These are phyloP conservation scores for Aspergillus kassunensis DNA, from an alignment of 495 filamentous ascomycete genomes.

Conservation along the genomic window DNA sequence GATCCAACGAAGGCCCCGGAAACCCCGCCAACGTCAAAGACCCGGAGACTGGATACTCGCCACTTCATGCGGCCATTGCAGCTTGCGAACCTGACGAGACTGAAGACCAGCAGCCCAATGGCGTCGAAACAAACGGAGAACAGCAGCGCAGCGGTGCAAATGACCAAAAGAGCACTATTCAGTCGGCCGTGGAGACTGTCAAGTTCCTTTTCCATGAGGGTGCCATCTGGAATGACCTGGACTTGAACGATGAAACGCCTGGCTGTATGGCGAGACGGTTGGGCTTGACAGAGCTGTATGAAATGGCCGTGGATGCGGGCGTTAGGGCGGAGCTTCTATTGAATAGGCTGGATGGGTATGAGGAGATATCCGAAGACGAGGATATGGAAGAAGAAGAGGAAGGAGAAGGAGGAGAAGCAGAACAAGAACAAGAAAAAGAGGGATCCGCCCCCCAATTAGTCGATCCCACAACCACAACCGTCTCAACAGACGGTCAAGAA, in stretches of 20 bases:
- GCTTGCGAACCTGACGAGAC: slow-evolving; percentile 60
- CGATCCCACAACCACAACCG: slow-evolving; percentile 19
- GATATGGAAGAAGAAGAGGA: slow-evolving; percentile 27
- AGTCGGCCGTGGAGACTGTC: slow-evolving; percentile 61
- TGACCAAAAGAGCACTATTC: slow-evolving; percentile 38
- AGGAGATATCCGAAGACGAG: slow-evolving; percentile 61
- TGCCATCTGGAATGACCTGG: slow-evolving; percentile 96
- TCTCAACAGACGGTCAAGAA: neutral
- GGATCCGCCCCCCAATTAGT: slow-evolving; percentile 31
- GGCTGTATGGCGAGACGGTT: slow-evolving; percentile 79
- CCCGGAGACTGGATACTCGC: slow-evolving; percentile 76
- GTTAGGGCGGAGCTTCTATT: slow-evolving; percentile 87
- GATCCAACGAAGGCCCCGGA: slow-evolving; percentile 43
- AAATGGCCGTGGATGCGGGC: slow-evolving; percentile 83
- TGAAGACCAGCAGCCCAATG: slow-evolving; percentile 25
- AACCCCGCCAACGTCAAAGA: slow-evolving; percentile 75
- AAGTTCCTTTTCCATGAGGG: slow-evolving; percentile 77
- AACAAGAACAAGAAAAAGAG: slow-evolving; percentile 9
- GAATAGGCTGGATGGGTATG: slow-evolving; percentile 71
- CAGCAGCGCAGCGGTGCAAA: neutral
- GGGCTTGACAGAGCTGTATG: slow-evolving; percentile 69
- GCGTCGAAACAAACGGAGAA: slow-evolving; percentile 14
- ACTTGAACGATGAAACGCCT: slow-evolving; percentile 80
- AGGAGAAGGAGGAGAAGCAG: slow-evolving; percentile 23
- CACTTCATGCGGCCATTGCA: slow-evolving; percentile 86